Conservation (phyloP, 306 rosid genomes). For the Glycine tomentella region DNA sequence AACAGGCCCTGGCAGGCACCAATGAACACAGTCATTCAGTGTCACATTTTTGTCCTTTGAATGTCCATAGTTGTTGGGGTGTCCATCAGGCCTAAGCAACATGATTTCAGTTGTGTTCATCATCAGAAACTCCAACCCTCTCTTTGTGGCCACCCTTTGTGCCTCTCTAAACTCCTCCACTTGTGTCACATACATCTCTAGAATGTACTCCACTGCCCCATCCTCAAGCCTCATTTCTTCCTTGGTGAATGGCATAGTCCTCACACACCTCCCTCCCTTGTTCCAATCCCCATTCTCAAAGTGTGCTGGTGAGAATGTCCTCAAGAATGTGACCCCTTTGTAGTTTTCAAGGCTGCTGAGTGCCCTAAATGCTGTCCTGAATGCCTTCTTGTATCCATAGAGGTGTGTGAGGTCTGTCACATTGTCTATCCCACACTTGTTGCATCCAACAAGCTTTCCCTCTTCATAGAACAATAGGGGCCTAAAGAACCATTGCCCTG, state of each 20-base stretch:
- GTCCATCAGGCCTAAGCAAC: conserved; percentile 92
- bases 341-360: conserved; percentile 53
- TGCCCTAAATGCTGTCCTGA: conserved; percentile 63
- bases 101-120: conserved; percentile 74
- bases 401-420: conserved; percentile 48
- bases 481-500: conserved; percentile 94
- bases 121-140: conserved; percentile 62
- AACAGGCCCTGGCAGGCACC: conserved; percentile 97
- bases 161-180: conserved; percentile 69
- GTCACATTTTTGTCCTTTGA: conserved; percentile 52
- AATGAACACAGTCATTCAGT: conserved; percentile 86
- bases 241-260: conserved; percentile 68
- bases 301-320: conserved; percentile 92
- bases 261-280: conserved; percentile 80
- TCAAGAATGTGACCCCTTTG: conserved; percentile 73
- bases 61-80: conserved; percentile 76
- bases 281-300: conserved; percentile 91
- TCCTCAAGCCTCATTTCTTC: conserved; percentile 52
- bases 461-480: conserved; percentile 65
- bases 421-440: conserved; percentile 57
- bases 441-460: conserved; percentile 65
- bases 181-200: conserved; percentile 60
- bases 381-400: conserved; percentile 74
- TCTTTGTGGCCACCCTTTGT: conserved; percentile 51
- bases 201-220: conserved; percentile 21